Conservation (phyloP, 2,329 filamentous ascomycete species). For the Paraphoma chrysanthemicola region DNA sequence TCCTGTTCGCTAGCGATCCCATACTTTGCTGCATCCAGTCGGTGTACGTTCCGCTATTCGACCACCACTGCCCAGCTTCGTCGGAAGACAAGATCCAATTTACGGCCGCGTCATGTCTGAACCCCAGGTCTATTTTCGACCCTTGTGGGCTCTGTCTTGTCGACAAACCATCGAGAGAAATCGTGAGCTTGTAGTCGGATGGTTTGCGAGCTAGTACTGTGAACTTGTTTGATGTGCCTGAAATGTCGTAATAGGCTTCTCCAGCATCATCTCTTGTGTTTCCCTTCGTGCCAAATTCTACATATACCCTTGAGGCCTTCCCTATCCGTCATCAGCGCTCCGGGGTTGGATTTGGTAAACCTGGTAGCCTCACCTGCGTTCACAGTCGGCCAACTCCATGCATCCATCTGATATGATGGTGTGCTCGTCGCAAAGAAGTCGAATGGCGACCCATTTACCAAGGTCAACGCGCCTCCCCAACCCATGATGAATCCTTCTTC, state of each 20-base stretch:
- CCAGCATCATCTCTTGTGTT: slow-evolving; percentile 41
- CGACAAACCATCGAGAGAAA: slow-evolving; percentile 34
- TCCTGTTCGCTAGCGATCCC: slow-evolving; percentile 47
- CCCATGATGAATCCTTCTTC: slow-evolving; percentile 27
- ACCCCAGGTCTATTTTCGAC: slow-evolving; percentile 42
- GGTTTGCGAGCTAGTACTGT: slow-evolving; percentile 40
- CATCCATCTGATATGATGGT: slow-evolving; percentile 48
- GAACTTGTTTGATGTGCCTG: slow-evolving; percentile 38
- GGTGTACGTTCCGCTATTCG: slow-evolving; percentile 42
- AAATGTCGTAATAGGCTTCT: slow-evolving; percentile 44
- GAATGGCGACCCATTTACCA: slow-evolving; percentile 52
- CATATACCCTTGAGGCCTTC: slow-evolving; percentile 37
- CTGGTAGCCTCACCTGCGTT: slow-evolving; percentile 25
- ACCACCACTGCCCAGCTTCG: slow-evolving; percentile 43
- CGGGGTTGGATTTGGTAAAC: not conserved
- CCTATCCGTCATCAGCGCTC: slow-evolving; percentile 13
- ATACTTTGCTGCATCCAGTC: slow-evolving; percentile 53
- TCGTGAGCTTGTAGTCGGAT: slow-evolving; percentile 39
- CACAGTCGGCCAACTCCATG: slow-evolving; percentile 46
- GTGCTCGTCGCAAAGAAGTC: slow-evolving; percentile 42
- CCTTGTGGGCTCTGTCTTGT: slow-evolving; percentile 44
- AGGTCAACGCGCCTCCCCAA: slow-evolving; percentile 44
- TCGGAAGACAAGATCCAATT: slow-evolving; percentile 49
- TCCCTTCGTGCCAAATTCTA: slow-evolving; percentile 40
- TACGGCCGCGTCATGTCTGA: slow-evolving; percentile 43